Evolutionary conservation across 2,329 filamentous ascomycete species (phyloP).

Genomic region (Taxawa tesnikishii): DNA sequence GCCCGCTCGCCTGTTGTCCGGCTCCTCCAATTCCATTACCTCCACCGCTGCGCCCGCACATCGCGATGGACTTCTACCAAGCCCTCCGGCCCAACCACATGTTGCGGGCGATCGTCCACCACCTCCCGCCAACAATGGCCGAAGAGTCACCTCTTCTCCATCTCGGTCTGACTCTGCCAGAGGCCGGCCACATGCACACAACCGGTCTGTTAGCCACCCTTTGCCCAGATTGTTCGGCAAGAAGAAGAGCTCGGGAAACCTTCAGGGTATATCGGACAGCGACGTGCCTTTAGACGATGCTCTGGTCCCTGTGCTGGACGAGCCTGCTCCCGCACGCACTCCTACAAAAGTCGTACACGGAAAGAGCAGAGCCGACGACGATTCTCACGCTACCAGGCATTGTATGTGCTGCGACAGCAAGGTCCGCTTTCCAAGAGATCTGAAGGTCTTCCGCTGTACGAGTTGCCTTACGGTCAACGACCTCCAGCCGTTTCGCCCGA

Average conservation of each 20-base stretch:
- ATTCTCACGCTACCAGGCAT: conserved; percentile 55
- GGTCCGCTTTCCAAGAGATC: conserved; percentile 64
- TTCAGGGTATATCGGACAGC: conserved; percentile 9
- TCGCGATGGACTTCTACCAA: background rate
- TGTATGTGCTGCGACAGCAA: conserved; percentile 80
- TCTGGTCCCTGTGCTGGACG: conserved; percentile 24
- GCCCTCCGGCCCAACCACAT: background rate
- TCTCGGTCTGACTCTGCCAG: conserved; percentile 9
- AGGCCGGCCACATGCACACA: conserved; percentile 15
- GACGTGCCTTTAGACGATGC: conserved; percentile 31
- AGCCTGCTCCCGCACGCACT: conserved; percentile 16
- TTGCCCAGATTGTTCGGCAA: conserved; percentile 60
- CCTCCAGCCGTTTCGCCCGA: conserved; percentile 26
- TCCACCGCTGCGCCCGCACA: no score
- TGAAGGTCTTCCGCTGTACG: conserved; percentile 68
- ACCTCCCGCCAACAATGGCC: background rate
- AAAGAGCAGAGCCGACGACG: conserved; percentile 28
- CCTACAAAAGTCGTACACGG: conserved; percentile 16
- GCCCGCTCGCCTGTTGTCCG: conserved; percentile 10
- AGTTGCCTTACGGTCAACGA: conserved; percentile 81
- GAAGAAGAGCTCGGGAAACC: conserved; percentile 30
- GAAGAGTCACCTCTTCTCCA: conserved; percentile 9
- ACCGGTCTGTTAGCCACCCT: conserved; percentile 66
- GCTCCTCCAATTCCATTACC: no score
- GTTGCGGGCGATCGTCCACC: background rate